Evolutionary conservation across 257 asterid species (phyloP).

Genomic region (Solanum appendiculatum): DNA sequence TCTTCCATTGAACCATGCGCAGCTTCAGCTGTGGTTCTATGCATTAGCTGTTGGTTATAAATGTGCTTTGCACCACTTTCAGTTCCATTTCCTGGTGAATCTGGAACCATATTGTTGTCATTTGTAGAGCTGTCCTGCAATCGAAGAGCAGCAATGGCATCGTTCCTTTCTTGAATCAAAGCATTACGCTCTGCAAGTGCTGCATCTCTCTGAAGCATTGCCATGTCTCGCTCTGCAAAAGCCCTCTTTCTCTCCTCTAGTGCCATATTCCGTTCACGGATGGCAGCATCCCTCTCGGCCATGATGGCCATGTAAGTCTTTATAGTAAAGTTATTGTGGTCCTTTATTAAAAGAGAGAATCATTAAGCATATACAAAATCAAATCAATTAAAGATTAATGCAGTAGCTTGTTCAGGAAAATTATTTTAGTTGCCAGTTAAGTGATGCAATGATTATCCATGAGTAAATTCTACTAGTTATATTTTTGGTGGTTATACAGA

Average conservation of each 20-base stretch:
- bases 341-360: slow-evolving; percentile 32
- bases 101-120: slow-evolving; percentile 28
- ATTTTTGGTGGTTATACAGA: background rate
- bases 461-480: background rate
- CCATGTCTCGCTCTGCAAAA: slow-evolving; percentile 86
- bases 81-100: slow-evolving; percentile 36
- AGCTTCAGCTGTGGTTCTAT: slow-evolving; percentile 17
- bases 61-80: slow-evolving; percentile 33
- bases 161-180: slow-evolving; percentile 70
- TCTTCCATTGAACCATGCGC: slow-evolving; percentile 36
- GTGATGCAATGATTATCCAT: background rate
- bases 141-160: slow-evolving; percentile 56
- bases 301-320: slow-evolving; percentile 87
- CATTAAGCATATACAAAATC: background rate
- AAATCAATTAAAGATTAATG: background rate
- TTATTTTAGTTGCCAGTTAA: background rate
- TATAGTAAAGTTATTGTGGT: slow-evolving; percentile 62
- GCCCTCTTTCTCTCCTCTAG: slow-evolving; percentile 89
- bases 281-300: slow-evolving; percentile 94
- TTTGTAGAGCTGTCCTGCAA: slow-evolving; percentile 45
- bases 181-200: slow-evolving; percentile 78
- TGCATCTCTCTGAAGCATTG: slow-evolving; percentile 86
- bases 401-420: background rate
- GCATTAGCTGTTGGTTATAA: slow-evolving; percentile 42
- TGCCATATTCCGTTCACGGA: slow-evolving; percentile 92